Evolutionary conservation across 1,284 basidiomycete species (phyloP), one percentile per base, ranked within the genome.

Genomic region (Microstroma glucosiphilum): DNA sequence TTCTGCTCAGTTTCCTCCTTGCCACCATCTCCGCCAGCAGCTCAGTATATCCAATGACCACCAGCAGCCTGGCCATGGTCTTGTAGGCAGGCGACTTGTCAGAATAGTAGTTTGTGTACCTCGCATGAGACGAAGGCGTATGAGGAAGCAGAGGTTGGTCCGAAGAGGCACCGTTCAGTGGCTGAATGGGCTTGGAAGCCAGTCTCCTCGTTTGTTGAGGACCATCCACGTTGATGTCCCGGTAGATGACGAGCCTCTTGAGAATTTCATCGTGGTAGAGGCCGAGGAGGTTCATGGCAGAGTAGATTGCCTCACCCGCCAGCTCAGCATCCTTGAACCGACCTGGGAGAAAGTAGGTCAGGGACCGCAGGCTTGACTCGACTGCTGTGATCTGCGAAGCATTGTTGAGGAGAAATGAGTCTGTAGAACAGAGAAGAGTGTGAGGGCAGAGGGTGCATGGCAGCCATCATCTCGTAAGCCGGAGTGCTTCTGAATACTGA

Each of bases 271-370:
- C 80, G 66, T 82, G 81, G 69, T 82, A 81, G 59, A 81, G 70
- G 37, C 80, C 77, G 26, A 82, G 70, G 8, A 82, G 65, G 56
- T 81, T 81, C 58, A 81, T 69, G 11, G 75, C 68, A 21, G 81
- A 71, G 64, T 79, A 81, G 30, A 63, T 56, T 46, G 56, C 60
- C 58, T 61, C 60, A 56, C 57, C 60, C 23, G 64, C 59, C 62
- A 96, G 83, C 80, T 96, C 93, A 60, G 92, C 91, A 84, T 96
- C 93, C 79, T 92, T 91, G 85, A 96, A 96, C 66, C 92, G 85
- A 67, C 92, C 93, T 21, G 93, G 92, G 25, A 96, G 83, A 71
- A 96, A 88, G 90, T 92, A 96, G 43, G 91, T 93, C 69, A 96
- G 82, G 64, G 90, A 92, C 63, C 91, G 84, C 67, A 96, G 82